Percentiles rank a stretch among this genome's conserved stretches.
Evolutionary conservation across 805 yeast genomes (phyloP).

Genomic region (Zygoascus bituminiphila): DNA sequence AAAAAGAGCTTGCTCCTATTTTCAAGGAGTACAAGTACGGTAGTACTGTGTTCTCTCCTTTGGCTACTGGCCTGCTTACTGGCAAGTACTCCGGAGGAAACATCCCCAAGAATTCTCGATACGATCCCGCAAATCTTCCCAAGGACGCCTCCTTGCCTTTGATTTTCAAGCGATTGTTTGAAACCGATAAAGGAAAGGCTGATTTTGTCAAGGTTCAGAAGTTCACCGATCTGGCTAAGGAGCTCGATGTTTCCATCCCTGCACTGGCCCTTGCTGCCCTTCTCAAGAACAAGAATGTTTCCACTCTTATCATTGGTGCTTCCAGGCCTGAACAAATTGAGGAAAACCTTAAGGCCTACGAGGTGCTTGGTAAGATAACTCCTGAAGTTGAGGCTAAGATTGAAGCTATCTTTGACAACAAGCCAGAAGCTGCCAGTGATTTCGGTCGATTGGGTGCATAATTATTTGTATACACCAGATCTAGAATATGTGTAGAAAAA

Average conservation of each 20-base stretch:
- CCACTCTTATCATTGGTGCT: constrained; percentile 28
- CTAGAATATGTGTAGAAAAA: not conserved
- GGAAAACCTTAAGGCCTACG: constrained; percentile 25
- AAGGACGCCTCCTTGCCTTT: constrained; percentile 8
- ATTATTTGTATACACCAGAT: not conserved
- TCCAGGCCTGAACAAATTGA: constrained; percentile 24
- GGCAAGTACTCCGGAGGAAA: constrained; percentile 19
- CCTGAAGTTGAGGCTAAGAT: constrained; percentile 22
- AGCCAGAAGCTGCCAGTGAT: constrained; percentile 13
- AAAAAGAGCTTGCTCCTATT: constrained; percentile 23
- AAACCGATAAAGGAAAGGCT: constrained; percentile 20
- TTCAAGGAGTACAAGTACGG: constrained; percentile 24
- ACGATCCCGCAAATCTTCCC: constrained; percentile 11
- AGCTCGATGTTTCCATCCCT: constrained; percentile 22
- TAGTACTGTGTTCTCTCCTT: constrained; percentile 25
- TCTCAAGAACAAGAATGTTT: constrained; percentile 25
- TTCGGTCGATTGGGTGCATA: constrained; percentile 5
- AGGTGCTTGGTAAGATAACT: constrained; percentile 23
- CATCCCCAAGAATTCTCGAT: constrained; percentile 12
- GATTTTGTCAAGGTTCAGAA: constrained; percentile 20
- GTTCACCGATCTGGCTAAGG: constrained; percentile 22
- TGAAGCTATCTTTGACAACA: constrained; percentile 25
- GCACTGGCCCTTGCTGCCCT: constrained; percentile 28
- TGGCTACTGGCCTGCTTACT: constrained; percentile 25
- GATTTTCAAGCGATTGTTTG: constrained; percentile 12